These are phyloP conservation scores for Agaricus subrufescens DNA, from an alignment of 768 basidiomycete species.

Conservation along the genomic window DNA sequence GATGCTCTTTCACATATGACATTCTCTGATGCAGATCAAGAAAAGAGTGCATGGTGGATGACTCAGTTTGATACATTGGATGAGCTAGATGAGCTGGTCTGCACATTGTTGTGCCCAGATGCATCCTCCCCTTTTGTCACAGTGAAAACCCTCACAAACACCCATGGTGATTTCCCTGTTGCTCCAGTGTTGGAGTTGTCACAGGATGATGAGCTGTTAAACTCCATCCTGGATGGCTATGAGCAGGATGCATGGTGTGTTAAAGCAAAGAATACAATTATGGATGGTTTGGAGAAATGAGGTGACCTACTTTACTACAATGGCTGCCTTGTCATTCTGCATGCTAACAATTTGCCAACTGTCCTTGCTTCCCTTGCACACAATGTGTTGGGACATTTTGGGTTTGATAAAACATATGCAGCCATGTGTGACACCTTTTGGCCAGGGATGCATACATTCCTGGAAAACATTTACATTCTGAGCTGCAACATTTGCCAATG, in stretches of 20 bases:
- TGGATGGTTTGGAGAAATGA: neutral
- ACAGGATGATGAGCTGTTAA: neutral
- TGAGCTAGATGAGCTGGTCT: conserved; percentile 26
- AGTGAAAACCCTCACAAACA: too few species aligned
- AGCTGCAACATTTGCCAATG: conserved; percentile 28
- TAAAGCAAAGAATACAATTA: neutral
- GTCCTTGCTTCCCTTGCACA: conserved; percentile 23
- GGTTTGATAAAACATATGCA: conserved; percentile 27
- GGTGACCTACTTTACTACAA: conserved; percentile 21
- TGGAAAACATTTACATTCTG: conserved; percentile 29
- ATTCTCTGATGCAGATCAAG: too few species aligned
- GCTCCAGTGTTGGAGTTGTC: neutral
- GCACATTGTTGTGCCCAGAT: conserved; percentile 1
- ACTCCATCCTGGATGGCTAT: neutral
- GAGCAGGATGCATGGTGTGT: neutral
- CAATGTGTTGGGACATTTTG: conserved; percentile 27
- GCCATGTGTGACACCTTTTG: conserved; percentile 19
- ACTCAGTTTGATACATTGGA: conserved; percentile 14
- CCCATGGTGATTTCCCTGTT: too few species aligned
- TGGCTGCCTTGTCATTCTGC: conserved; percentile 17
- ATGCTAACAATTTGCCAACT: conserved; percentile 16
- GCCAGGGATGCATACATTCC: conserved; percentile 30
- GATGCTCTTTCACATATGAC: too few species aligned
- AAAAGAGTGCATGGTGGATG: too few species aligned
- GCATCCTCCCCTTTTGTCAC: too few species aligned